Evolutionary conservation across 352 stramenopile species (phyloP).

Genomic region (Aphanomyces invadans): DNA sequence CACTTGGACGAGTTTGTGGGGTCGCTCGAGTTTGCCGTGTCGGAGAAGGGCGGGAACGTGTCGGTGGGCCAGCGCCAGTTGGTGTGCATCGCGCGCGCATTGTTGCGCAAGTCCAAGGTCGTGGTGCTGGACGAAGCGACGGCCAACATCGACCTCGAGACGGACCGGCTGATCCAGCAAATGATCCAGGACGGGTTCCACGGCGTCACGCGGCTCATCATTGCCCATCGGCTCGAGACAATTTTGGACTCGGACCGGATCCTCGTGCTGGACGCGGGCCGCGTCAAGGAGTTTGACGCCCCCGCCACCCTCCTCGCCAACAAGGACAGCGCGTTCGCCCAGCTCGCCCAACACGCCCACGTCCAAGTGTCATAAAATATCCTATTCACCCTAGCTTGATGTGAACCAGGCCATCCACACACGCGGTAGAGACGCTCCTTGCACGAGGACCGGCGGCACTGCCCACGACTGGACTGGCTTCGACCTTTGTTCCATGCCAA

Average conservation of each 20-base stretch:
- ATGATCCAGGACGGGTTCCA: conserved; percentile 58
- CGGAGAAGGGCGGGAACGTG: conserved; percentile 91
- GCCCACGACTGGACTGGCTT: no score
- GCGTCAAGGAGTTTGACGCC: conserved; percentile 83
- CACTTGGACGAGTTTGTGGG: conserved; percentile 33
- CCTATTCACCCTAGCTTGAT: no score
- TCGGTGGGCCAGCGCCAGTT: conserved; percentile 94
- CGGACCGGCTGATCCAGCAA: conserved; percentile 79
- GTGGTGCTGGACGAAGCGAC: conserved; percentile 95
- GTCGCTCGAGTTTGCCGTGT: conserved; percentile 73
- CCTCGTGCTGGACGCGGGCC: conserved; percentile 92
- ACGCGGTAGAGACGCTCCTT: no score
- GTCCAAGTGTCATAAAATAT: conserved; percentile 5
- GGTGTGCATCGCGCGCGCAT: conserved; percentile 90
- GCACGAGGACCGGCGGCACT: no score
- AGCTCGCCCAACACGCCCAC: conserved; percentile 5
- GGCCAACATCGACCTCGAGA: conserved; percentile 83
- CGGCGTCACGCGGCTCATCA: conserved; percentile 91
- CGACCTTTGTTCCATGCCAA: no score
- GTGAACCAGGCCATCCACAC: no score
- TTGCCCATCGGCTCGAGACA: conserved; percentile 96
- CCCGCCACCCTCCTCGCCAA: conserved; percentile 74
- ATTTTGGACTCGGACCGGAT: conserved; percentile 96
- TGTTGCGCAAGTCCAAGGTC: conserved; percentile 83
- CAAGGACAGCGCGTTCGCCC: conserved; percentile 47